Evolutionary conservation across 495 filamentous ascomycete genomes (phyloP), one percentile per base, ranked within the genome.

Genomic region (Entonaema liquescens): DNA sequence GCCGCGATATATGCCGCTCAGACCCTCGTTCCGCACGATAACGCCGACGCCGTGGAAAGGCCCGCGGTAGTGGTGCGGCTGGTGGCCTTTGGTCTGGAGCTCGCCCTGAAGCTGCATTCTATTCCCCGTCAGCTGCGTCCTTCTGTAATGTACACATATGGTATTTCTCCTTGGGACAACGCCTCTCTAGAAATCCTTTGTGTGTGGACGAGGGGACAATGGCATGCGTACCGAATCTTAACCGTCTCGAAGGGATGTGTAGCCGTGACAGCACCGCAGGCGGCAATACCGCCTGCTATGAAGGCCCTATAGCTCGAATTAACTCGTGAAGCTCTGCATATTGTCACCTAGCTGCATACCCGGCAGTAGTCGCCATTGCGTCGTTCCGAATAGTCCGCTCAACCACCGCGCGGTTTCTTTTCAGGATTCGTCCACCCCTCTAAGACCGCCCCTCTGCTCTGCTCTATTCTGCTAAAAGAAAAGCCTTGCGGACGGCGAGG

Each of bases 191-290:
- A 61, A 50, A 19, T 2, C 44, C 17, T 52, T 50, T 50, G 35
- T 62, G 26, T 42, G 3, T 26, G 25, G 49, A 53, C 23, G 49
- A 29, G 49, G 60, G 59, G 36, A 55, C 19, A 56, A 62, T 28
- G 47, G 65, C 8, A 61, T 70, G 64, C 71, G 64, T 74, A 95
- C 92, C 95, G 92, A 78, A 98, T 99, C 88, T 99, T 99, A 64
- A 98, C 93, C 6, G 95, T 98, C 82, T 99, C 95, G 83, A 98
- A 98, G 66, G 93, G 93, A 80, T 99, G 95, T 40, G 95, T 99
- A 52, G 96, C 95, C 3, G 95, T 98, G 57, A 99, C 96, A 59
- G 95, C 95, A 70, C 95, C 95, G 81, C 94, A 97, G 59, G 96
- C 95, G 71, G 95, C 95, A 77, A 98, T 92, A 67, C 95, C 95